These are phyloP conservation scores for Candida wancherniae DNA, from an alignment of 805 yeast species.

Conservation along the genomic window DNA sequence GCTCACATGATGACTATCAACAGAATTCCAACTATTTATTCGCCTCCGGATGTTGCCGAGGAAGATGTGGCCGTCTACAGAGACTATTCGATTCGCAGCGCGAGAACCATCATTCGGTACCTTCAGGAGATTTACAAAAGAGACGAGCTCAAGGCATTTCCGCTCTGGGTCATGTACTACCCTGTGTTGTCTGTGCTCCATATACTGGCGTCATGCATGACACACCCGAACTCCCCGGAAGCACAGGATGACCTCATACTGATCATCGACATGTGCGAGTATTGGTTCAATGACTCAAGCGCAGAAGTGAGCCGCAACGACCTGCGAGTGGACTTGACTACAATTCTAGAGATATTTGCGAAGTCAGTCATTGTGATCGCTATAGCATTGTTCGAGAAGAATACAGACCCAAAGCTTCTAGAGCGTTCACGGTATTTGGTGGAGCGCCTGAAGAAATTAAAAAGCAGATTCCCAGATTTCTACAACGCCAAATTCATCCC, in stretches of 20 bases:
- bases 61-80: slow-evolving; percentile 19
- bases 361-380: slow-evolving; percentile 20
- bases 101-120: slow-evolving; percentile 31
- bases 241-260: slow-evolving; percentile 24
- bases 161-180: slow-evolving; percentile 29
- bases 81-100: slow-evolving; percentile 27
- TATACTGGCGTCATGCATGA: slow-evolving; percentile 26
- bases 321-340: slow-evolving; percentile 6
- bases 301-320: slow-evolving; percentile 2
- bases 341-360: slow-evolving; percentile 17
- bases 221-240: slow-evolving; percentile 26
- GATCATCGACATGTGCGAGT: slow-evolving; percentile 18
- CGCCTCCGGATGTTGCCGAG: slow-evolving; percentile 13
- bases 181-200: slow-evolving; percentile 31
- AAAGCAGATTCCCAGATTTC: slow-evolving; percentile 7
- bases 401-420: too few species aligned
- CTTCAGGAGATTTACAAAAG: slow-evolving; percentile 18
- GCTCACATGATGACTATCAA: slow-evolving; percentile 35
- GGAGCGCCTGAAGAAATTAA: too few species aligned
- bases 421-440: too few species aligned
- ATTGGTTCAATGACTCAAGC: slow-evolving; percentile 9
- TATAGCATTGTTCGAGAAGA: slow-evolving; percentile 19
- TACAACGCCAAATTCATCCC: slow-evolving; percentile 16
- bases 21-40: slow-evolving; percentile 25
- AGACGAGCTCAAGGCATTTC: slow-evolving; percentile 19